These are phyloP conservation scores for Talaromyces rugulosus DNA, from an alignment of 2,329 filamentous ascomycete genomes.

Conservation along the genomic window DNA sequence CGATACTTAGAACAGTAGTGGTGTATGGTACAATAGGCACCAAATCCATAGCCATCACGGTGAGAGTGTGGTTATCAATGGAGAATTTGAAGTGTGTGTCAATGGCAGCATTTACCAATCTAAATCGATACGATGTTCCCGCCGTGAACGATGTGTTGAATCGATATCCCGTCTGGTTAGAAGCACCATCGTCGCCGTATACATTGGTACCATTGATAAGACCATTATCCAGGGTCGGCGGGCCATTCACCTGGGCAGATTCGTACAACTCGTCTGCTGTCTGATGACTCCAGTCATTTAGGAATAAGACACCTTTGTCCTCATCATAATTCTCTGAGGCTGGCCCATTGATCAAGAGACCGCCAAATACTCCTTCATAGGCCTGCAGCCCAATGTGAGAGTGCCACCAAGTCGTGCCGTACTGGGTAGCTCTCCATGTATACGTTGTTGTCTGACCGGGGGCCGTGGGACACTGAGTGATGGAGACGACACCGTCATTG, in stretches of 20 bases:
- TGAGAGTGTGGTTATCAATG: conserved; percentile 52
- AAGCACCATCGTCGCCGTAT: conserved; percentile 16
- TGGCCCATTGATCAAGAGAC: conserved; percentile 48
- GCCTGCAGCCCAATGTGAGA: conserved; percentile 35
- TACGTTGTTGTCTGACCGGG: conserved; percentile 34
- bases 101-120: conserved; percentile 24
- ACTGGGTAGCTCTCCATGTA: conserved; percentile 32
- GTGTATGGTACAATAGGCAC: neutral
- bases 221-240: conserved; percentile 38
- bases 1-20: neutral
- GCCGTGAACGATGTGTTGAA: conserved; percentile 48
- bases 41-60: conserved; percentile 54
- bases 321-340: conserved; percentile 35
- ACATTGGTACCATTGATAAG: conserved; percentile 43
- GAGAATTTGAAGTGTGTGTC: conserved; percentile 39
- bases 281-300: conserved; percentile 30
- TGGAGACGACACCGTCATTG: conserved; percentile 27
- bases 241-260: conserved; percentile 13
- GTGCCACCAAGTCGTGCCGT: conserved; percentile 32
- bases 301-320: conserved; percentile 30
- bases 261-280: conserved; percentile 23
- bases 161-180: conserved; percentile 28
- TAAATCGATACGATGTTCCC: conserved; percentile 22
- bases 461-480: conserved; percentile 39
- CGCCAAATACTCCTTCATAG: conserved; percentile 55